Percentiles rank a stretch among this genome's conserved stretches.
These are phyloP conservation scores for Aureobasidium leucospermi DNA, from an alignment of 2,329 filamentous ascomycete species.

Conservation along the genomic window DNA sequence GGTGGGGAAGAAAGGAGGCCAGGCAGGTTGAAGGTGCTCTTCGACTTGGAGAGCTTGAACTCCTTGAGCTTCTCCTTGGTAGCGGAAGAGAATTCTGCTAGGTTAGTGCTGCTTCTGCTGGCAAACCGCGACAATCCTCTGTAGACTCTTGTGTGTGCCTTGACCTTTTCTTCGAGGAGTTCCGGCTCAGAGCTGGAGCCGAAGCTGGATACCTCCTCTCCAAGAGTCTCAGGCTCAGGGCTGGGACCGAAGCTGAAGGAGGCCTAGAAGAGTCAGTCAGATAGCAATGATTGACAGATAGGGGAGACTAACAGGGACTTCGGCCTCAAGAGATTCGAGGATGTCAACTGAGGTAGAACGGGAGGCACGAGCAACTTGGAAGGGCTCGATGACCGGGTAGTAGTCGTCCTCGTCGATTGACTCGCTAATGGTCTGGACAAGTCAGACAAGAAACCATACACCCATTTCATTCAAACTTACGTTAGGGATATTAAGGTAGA, in stretches of 20 bases:
- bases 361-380: not conserved
- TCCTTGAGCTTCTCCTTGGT: constrained; percentile 2
- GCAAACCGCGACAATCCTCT: not conserved
- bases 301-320: not conserved
- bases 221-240: too few species aligned
- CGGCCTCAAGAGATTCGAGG: not conserved
- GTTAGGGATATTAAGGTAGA: not conserved
- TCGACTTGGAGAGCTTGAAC: not conserved
- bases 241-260: not conserved
- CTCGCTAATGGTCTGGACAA: not conserved
- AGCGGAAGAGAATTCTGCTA: not conserved
- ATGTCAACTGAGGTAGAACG: not conserved
- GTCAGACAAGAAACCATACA: not conserved
- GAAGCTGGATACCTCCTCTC: too few species aligned
- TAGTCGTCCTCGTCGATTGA: not conserved
- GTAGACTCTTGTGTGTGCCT: not conserved
- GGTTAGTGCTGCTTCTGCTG: not conserved
- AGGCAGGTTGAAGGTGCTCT: not conserved
- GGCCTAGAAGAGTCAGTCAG: not conserved
- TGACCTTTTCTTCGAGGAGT: not conserved
- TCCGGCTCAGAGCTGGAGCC: not conserved
- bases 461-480: not conserved
- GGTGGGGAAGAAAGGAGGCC: not conserved
- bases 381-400: not conserved
- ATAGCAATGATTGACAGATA: not conserved